phyloP scores from a whole-genome alignment of 192 early-diverging fungal genomes.

The Neocallimastix lanati region DNA sequence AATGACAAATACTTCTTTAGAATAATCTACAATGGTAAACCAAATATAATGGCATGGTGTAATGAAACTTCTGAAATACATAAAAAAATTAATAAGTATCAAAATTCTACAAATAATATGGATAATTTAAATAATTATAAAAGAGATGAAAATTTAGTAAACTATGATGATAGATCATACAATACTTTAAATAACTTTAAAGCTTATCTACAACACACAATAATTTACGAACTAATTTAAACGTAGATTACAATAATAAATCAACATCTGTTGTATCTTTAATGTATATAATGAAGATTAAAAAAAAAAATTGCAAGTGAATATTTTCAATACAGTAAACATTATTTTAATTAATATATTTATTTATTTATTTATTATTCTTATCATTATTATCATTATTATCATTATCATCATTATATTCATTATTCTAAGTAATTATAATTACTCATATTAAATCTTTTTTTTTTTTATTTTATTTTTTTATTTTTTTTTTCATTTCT shows the following conservation, averaged over 20 bases:
- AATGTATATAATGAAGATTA: background rate
- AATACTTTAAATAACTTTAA: background rate
- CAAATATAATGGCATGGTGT: background rate
- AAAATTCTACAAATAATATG: background rate
- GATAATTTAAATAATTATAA: background rate
- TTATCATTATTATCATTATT: too few relatives aligned
- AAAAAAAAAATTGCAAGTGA: background rate
- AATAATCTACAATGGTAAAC: background rate
- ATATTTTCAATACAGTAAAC: too few relatives aligned
- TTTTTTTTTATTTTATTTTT: too few relatives aligned
- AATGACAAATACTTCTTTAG: background rate
- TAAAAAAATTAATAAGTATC: background rate
- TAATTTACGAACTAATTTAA: background rate
- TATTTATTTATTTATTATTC: too few relatives aligned
- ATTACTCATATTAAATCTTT: too few relatives aligned
- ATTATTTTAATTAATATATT: too few relatives aligned
- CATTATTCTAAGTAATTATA: too few relatives aligned
- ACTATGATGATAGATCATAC: background rate
- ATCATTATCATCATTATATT: too few relatives aligned
- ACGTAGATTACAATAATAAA: background rate
- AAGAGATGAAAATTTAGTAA: background rate
- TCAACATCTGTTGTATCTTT: background rate
- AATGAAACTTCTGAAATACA: background rate
- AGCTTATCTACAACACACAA: background rate
- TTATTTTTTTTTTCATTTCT: too few relatives aligned